Evolutionary conservation across 441 rosid species (phyloP), one percentile per base, ranked within the genome.

Genomic region (Gossypium davidsonii): DNA sequence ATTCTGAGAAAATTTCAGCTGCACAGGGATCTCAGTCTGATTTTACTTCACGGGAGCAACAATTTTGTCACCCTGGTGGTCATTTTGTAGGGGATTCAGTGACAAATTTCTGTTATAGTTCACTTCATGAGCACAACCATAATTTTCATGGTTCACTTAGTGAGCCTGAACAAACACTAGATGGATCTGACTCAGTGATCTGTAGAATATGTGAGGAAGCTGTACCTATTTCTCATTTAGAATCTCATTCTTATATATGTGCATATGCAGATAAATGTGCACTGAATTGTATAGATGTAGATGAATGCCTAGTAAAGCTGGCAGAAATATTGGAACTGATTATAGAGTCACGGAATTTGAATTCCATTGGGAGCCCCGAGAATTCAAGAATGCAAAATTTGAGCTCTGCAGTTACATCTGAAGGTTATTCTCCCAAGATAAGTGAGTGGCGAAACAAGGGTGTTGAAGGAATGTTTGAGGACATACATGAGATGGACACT

Each of bases 401-500:
- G 51, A 83, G 77, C 71, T 79, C 87, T 79, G 82, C 78, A 14
- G 75, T 76, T 59, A 73, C 79, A 11, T 75, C 86, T 46, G 94
- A 91, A 77, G 87, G 83, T 79, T 85, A 77, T 80, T 91, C 93
- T 73, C 97, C 97, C 60, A 89, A 84, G 81, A 23, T 84, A 69
- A 87, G 86, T 77, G 97, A 91, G 72, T 91, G 97, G 93, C 83
- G 91, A 70, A 87, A 79, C 70, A 91, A 85, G 84, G 94, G 97
- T 31, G 84, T 89, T 66, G 91, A 91, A 79, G 94, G 97, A 74
- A 91, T 91, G 94, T 89, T 89, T 80, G 97, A 91, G 79, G 97
- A 91, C 76, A 87, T 89, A 80, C 97, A 91, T 84, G 97, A 89
- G 73, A 91, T 91, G 97, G 94, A 91, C 78, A 89, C 94, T 51